A percentile compares a stretch with the other conserved stretches of the same genome.
Conservation (phyloP, 1,284 basidiomycete genomes). For the Testicularia cyperi region DNA sequence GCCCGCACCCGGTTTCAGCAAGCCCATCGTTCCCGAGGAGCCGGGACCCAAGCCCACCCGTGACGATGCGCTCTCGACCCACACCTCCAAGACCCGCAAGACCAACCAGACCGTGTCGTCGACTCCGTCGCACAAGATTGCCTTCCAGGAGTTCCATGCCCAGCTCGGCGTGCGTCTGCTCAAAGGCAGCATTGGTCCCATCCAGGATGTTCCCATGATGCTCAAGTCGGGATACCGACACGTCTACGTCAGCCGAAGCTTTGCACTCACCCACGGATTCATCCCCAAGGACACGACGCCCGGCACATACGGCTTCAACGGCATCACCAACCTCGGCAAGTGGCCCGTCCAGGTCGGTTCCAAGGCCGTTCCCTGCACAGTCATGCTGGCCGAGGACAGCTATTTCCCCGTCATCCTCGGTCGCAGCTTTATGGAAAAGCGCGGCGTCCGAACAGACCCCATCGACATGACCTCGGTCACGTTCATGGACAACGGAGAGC, state of each 20-base stretch:
- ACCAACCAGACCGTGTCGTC: conserved; percentile 40
- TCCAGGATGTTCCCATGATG: conserved; percentile 74
- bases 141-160: conserved; percentile 58
- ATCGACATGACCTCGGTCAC: conserved; percentile 79
- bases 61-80: conserved; percentile 40
- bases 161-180: conserved; percentile 82
- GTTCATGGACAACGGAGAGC: conserved; percentile 94
- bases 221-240: conserved; percentile 89
- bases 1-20: conserved; percentile 42
- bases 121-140: conserved; percentile 53
- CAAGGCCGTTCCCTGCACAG: conserved; percentile 64
- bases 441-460: conserved; percentile 69
- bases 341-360: conserved; percentile 64
- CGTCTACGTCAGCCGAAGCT: conserved; percentile 92
- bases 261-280: conserved; percentile 84
- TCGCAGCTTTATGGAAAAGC: conserved; percentile 86
- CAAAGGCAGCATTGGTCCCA: conserved; percentile 84
- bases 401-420: conserved; percentile 97
- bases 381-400: conserved; percentile 80
- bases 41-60: conserved; percentile 19
- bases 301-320: conserved; percentile 74
- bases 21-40: conserved; percentile 40
- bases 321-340: conserved; percentile 65
- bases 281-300: conserved; percentile 76
- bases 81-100: conserved; percentile 46